These are phyloP conservation scores for Teratosphaeria gauchensis DNA, from an alignment of 2,329 filamentous ascomycete genomes.

Conservation along the genomic window DNA sequence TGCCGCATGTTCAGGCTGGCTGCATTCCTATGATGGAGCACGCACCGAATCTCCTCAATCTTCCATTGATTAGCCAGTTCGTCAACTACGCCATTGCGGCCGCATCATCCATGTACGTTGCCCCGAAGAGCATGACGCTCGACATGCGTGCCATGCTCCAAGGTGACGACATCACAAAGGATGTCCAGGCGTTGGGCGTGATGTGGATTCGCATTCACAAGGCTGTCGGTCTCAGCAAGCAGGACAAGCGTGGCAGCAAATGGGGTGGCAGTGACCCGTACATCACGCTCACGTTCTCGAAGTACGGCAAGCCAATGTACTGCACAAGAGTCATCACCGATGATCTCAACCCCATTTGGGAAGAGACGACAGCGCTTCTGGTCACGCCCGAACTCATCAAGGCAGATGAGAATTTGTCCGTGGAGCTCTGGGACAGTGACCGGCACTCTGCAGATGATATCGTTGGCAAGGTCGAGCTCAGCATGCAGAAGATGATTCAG, in stretches of 20 bases:
- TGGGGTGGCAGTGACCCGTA: conserved; percentile 91
- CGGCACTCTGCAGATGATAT: conserved; percentile 87
- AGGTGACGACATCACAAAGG: conserved; percentile 86
- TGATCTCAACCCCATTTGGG: conserved; percentile 85
- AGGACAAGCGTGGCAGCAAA: conserved; percentile 70
- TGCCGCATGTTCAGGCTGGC: conserved; percentile 79
- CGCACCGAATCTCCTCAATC: conserved; percentile 81
- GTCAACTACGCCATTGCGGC: conserved; percentile 91
- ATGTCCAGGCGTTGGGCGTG: conserved; percentile 75
- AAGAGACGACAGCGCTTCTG: conserved; percentile 75
- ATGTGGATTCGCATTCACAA: conserved; percentile 88
- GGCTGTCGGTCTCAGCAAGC: conserved; percentile 79
- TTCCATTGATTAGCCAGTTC: conserved; percentile 90
- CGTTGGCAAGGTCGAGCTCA: conserved; percentile 87
- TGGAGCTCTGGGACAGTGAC: conserved; percentile 96
- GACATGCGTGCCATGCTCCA: conserved; percentile 85
- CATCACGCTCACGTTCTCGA: conserved; percentile 88
- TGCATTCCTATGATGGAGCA: conserved; percentile 89
- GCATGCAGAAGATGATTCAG: conserved; percentile 89
- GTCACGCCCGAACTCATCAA: conserved; percentile 87
- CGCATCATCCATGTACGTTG: conserved; percentile 83
- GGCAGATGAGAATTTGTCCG: conserved; percentile 81
- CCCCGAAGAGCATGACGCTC: conserved; percentile 78
- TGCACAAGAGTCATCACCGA: conserved; percentile 94
- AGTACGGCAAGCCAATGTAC: conserved; percentile 96